Evolutionary conservation across 164 flowering plant species (phyloP), one percentile per base, ranked within the genome.

Genomic region (Annona squamosa): DNA sequence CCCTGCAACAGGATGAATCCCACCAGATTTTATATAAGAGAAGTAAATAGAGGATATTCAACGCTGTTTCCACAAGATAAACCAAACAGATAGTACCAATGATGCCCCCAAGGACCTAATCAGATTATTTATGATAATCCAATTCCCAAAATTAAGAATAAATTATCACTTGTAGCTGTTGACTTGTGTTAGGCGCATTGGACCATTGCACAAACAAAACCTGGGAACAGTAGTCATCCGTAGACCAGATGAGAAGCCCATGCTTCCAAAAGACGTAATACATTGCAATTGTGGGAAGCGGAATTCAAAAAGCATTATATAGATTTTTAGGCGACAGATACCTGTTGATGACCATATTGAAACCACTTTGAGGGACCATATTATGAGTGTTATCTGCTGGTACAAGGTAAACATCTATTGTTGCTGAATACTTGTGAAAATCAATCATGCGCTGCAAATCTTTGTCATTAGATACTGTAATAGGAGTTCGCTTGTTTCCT

Each of bases 391-490:
- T 85, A 59, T 81, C 86, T 80, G 65, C 83, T 48, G 87, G 87
- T 63, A 63, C 57, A 3, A 89, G 81, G 80, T 77, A 90, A 42
- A 92, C 79, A 74, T 92, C 92, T 4, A 89, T 86, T 4, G 92
- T 86, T 7, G 84, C 85, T 41, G 88, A 81, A 68, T 77, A 76
- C 63, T 76, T 83, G 77, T 90, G 88, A 64, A 87, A 88, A 59
- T 81, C 90, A 71, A 85, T 74, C 97, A 92, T 86, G 59, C 95
- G 81, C 71, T 84, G 87, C 47, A 90, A 73, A 79, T 88, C 93
- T 69, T 82, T 90, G 72, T 88, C 92, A 77, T 78, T 86, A 1
- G 85, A 80, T 67, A 90, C 46, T 68, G 82, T 85, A 26, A 92
- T 90, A 57, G 88, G 93, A 68, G 88, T 90, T 73, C 78, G 82